phyloP scores from a whole-genome alignment of 1,284 basidiomycete species.

The Lentinula novae-zelandiae region DNA sequence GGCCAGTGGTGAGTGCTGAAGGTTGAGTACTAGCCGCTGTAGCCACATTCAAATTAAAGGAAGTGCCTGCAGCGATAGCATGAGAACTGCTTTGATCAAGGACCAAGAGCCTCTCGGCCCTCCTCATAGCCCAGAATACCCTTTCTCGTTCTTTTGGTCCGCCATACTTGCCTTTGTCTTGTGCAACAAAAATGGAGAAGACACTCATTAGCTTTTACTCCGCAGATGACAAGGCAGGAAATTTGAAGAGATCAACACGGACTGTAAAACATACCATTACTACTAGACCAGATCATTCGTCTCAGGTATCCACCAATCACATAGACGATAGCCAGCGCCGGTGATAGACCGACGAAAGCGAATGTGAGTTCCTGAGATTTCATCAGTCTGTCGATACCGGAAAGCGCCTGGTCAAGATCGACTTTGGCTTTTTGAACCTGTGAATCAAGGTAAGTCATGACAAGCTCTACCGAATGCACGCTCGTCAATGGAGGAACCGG shows the following conservation, averaged over 20 bases:
- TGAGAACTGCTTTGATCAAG: background rate
- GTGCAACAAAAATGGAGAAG: constrained; percentile 3
- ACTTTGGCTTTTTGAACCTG: constrained; percentile 93
- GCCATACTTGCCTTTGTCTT: constrained; percentile 48
- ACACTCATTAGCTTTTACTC: background rate
- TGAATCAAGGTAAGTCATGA: background rate
- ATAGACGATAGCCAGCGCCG: constrained; percentile 82
- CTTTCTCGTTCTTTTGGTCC: constrained; percentile 42
- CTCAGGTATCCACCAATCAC: constrained; percentile 54
- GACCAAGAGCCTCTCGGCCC: constrained; percentile 15
- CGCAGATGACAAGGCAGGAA: background rate
- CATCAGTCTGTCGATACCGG: constrained; percentile 88
- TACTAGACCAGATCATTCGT: constrained; percentile 22
- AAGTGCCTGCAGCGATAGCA: background rate
- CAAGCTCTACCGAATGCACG: too few relatives aligned
- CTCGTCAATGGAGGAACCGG: background rate
- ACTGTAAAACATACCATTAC: background rate
- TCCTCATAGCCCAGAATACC: constrained; percentile 68
- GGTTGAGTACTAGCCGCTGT: constrained; percentile 21
- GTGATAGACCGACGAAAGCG: constrained; percentile 95
- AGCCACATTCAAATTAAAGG: constrained; percentile 1
- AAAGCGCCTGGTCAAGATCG: constrained; percentile 85
- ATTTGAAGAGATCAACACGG: background rate
- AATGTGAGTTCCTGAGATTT: constrained; percentile 96
- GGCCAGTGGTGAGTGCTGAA: constrained; percentile 62